Base-by-base conservation (phyloP, 257 asterid species). In the Solanum pinnatisectum region DNA sequence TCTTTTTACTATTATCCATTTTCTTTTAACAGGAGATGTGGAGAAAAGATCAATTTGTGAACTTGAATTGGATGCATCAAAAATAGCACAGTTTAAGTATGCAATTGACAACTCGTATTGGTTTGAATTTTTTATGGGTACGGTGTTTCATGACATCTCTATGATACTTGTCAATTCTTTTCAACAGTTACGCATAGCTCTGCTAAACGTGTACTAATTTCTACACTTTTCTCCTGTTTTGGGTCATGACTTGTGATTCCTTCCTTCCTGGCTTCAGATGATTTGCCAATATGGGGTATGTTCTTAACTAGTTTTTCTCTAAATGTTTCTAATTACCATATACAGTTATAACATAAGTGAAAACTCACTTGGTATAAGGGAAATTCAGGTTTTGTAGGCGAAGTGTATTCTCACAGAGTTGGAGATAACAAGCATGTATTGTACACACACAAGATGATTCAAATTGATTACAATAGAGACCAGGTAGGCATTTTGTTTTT, bases 261-360 rank as follows among this genome's bases (percentile, higher is more conserved):
- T 87, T 35, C 40, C 25, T 16, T 20, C 82, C 32, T 73, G 65
- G 72, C 85, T 73, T 91, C 94, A 94, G 98, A 95, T 92, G 96
- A 92, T 92, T 89, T 95, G 92, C 98, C 98, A 32, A 87, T 95
- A 8, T 95, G 98, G 98, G 98, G 98, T 95, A 95, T 87, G 94
- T 52, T 46, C 82, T 79, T 78, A 73, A 44, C 86, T 27, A 7
- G 77, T 22, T 73, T 84, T 9, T 87, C 63, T 46, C 30, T 49
- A 74, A 74, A 52, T 87, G 68, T 7, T 46, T 46, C 74, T 27
- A 42, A 16, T 37, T 83, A 33, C 52, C 35, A 49, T 90, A 25
- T 30, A 87, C 37, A 23, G 2, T 18, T 86, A 30, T 86, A 63
- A 72, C 83, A 8, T 23, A 86, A 71, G 37, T 86, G 8, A 72